phyloP scores from a whole-genome alignment of 208 protist species.

The Kentomonas sorsogonicus region DNA sequence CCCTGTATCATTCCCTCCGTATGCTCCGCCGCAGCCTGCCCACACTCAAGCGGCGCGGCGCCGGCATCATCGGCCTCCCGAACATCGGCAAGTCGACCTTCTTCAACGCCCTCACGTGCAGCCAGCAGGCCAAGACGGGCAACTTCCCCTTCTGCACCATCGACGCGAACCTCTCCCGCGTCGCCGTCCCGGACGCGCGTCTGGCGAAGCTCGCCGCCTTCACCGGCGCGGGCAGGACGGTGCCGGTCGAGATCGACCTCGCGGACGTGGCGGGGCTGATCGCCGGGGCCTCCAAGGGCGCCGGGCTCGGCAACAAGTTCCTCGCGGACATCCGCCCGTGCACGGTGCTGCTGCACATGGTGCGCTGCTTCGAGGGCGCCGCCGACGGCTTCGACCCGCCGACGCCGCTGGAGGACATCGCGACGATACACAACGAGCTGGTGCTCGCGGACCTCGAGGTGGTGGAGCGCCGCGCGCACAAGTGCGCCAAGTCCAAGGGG shows the following conservation, averaged over 20 bases:
- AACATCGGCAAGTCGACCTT: conserved; percentile 92
- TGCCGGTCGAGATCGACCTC: conserved; percentile 81
- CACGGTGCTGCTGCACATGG: conserved; percentile 77
- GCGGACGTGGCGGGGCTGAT: conserved; percentile 89
- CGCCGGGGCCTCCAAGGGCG: conserved; percentile 77
- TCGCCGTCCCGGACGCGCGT: conserved; percentile 69
- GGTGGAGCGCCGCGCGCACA: conserved; percentile 56
- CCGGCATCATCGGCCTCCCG: conserved; percentile 86
- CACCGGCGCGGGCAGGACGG: conserved; percentile 47
- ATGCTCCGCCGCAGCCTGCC: conserved; percentile 4
- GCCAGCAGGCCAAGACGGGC: conserved; percentile 82
- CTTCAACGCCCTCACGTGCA: conserved; percentile 91
- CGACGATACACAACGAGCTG: conserved; percentile 69
- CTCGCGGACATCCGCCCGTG: conserved; percentile 79
- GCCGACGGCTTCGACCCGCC: conserved; percentile 78
- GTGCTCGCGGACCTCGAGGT: conserved; percentile 76
- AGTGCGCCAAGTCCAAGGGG: conserved; percentile 40
- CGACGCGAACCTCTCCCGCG: conserved; percentile 81
- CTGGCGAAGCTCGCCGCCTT: conserved; percentile 65
- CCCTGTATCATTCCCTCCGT: neutral
- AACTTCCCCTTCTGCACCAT: conserved; percentile 94
- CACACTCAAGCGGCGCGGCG: conserved; percentile 39
- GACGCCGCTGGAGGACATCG: conserved; percentile 74
- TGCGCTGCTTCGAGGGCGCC: conserved; percentile 84
- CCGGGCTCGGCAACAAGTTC: conserved; percentile 86